phyloP scores from a whole-genome alignment of 2,329 filamentous ascomycete genomes.

The Aureobasidium zeae region DNA sequence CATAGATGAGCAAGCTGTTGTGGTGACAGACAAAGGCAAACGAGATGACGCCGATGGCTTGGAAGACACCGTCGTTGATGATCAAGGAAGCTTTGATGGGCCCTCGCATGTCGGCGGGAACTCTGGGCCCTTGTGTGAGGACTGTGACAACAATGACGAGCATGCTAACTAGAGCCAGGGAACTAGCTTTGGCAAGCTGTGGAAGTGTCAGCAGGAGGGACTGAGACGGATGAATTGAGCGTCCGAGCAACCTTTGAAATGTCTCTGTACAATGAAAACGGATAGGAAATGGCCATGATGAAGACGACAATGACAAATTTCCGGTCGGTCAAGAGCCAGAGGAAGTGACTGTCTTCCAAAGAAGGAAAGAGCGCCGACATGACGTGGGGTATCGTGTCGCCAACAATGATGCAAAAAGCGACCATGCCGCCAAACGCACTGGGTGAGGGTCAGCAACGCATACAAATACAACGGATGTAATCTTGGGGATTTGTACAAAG shows the following conservation, averaged over 20 bases:
- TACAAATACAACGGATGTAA: conserved; percentile 20
- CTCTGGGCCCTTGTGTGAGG: conserved; percentile 68
- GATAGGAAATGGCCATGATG: conserved; percentile 76
- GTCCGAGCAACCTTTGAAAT: conserved; percentile 70
- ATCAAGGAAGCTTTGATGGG: conserved; percentile 60
- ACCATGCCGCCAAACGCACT: conserved; percentile 96
- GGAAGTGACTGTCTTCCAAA: conserved; percentile 59
- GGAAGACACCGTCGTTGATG: conserved; percentile 83
- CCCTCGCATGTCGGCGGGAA: conserved; percentile 63
- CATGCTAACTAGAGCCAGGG: conserved; percentile 89
- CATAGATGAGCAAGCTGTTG: conserved; percentile 95
- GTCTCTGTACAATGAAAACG: conserved; percentile 86
- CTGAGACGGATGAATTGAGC: not conserved
- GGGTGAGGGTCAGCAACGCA: not conserved
- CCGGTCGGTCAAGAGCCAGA: conserved; percentile 75
- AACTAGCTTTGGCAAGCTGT: conserved; percentile 90
- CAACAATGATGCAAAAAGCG: conserved; percentile 94
- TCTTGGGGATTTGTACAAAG: too few relatives aligned
- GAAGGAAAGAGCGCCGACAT: conserved; percentile 72
- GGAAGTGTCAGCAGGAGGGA: not conserved
- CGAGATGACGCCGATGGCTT: conserved; percentile 94
- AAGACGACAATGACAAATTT: conserved; percentile 81
- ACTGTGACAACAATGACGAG: conserved; percentile 79
- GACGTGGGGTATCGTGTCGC: conserved; percentile 91
- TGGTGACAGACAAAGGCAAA: conserved; percentile 83